phyloP scores from a whole-genome alignment of 2,329 filamentous ascomycete species.

The Colletotrichum sojae region DNA sequence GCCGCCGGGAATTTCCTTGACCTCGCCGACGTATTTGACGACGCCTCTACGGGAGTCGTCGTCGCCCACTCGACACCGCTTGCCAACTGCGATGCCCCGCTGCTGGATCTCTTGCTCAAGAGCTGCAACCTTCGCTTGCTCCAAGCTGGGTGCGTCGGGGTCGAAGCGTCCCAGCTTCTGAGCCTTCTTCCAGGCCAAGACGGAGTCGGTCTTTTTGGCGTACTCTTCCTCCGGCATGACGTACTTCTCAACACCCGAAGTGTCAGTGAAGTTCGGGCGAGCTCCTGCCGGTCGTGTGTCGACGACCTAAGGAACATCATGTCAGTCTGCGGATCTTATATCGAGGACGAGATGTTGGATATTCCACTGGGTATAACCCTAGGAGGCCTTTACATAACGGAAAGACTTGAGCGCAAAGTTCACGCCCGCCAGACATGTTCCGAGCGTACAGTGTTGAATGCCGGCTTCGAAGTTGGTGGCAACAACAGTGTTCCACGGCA shows the following conservation, averaged over 20 bases:
- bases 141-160: constrained; percentile 81
- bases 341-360: not conserved
- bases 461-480: not conserved
- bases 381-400: constrained; percentile 26
- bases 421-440: not conserved
- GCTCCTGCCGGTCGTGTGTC: constrained; percentile 84
- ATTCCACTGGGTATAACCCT: constrained; percentile 1
- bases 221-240: constrained; percentile 90
- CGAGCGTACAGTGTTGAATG: not conserved
- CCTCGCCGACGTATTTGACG: constrained; percentile 79
- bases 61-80: constrained; percentile 75
- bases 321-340: not conserved
- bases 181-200: constrained; percentile 95
- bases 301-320: constrained; percentile 69
- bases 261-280: constrained; percentile 85
- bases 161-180: constrained; percentile 97
- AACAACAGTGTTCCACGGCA: not conserved
- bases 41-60: constrained; percentile 79
- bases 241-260: constrained; percentile 88
- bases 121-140: constrained; percentile 79
- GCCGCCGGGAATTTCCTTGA: constrained; percentile 79
- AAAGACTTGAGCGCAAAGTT: not conserved
- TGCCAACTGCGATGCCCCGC: constrained; percentile 75
- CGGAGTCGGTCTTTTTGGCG: constrained; percentile 86
- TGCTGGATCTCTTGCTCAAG: constrained; percentile 78